Evolutionary conservation across 164 flowering plant species (phyloP).

Genomic region (Pachysandra terminalis): DNA sequence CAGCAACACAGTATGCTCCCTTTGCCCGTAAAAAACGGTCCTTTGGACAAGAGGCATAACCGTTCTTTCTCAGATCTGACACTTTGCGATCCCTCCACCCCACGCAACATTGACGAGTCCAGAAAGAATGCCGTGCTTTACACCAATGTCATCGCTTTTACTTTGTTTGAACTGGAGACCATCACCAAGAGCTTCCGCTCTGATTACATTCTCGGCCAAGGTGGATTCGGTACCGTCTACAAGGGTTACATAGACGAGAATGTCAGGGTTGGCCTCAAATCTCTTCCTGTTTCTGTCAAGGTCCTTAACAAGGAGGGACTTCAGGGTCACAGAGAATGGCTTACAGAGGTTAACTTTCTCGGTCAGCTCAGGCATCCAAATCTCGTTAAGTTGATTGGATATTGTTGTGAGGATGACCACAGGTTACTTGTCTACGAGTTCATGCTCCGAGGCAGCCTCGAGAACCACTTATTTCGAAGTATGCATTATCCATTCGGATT

Average conservation of each 20-base stretch:
- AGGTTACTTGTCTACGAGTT: constrained; percentile 94
- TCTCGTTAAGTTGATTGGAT: constrained; percentile 95
- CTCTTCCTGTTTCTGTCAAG: constrained; percentile 95
- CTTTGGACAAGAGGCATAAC: constrained; percentile 53
- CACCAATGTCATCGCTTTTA: constrained; percentile 79
- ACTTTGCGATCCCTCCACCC: constrained; percentile 61
- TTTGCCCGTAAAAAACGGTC: constrained; percentile 28
- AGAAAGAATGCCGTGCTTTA: constrained; percentile 62
- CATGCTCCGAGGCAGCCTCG: constrained; percentile 97
- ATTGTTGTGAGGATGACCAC: constrained; percentile 98
- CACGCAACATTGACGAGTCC: constrained; percentile 56
- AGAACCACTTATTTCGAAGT: constrained; percentile 98
- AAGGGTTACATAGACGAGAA: constrained; percentile 98
- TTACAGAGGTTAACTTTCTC: constrained; percentile 93
- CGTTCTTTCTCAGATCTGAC: constrained; percentile 77
- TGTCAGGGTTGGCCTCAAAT: constrained; percentile 91
- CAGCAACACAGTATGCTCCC: constrained; percentile 54
- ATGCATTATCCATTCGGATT: too few species aligned
- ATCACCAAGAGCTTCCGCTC: constrained; percentile 96
- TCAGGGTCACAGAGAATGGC: constrained; percentile 99
- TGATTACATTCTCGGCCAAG: constrained; percentile 93
- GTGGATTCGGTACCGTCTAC: constrained; percentile 96
- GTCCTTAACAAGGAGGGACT: constrained; percentile 97
- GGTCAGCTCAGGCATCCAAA: constrained; percentile 97
- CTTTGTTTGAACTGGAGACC: constrained; percentile 88